Evolutionary conservation across 2,329 filamentous ascomycete species (phyloP), one percentile per base, ranked within the genome.

Genomic region (Penicillium sp.): DNA sequence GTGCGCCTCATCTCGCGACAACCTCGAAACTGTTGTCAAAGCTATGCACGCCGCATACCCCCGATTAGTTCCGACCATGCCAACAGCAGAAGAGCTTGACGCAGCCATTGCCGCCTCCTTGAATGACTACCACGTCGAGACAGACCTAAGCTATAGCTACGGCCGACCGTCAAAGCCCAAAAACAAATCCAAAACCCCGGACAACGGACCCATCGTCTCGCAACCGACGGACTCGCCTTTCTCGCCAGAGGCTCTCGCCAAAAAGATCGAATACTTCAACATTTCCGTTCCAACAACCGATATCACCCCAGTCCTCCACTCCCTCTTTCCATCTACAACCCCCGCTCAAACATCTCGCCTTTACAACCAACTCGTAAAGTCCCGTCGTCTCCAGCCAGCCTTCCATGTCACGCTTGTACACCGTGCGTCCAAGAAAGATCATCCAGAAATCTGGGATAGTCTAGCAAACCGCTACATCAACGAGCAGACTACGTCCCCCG

Each of bases 381-480:
- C 80, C 2, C 82, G 87, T 18, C 89, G 94, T 51, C 76, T 97
- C 6, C 93, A 97, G 72, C 69, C 81, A n/a, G 81, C 86, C 38
- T 99, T 97, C 71, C 94, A 99, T 70, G 90, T 99, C 54, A 99
- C 94, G 0, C 82, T 99, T 36, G 91, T 97, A 71, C 94, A 99
- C 73, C 86, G 87, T 43, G 85, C 87, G 10, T 78, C 77, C 2
- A 77, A 84, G 9, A 78, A 79, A 38, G 75, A 86, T 29, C 74
- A 86, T 59, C 81, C 86, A 0, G 82, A 87, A 8, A 78, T 93
- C 50, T 99, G 94, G 94, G 76, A 87, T 50, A 82, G 80, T 51
- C 93, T 97, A 63, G 71, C 70, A 5, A 75, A 81, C n/a, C 73
- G 89, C 1, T 84, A 89, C 62, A 68, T 73, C 19, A 59, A 67